Conservation (phyloP, 768 basidiomycete genomes). For the Ramaria sp. region DNA sequence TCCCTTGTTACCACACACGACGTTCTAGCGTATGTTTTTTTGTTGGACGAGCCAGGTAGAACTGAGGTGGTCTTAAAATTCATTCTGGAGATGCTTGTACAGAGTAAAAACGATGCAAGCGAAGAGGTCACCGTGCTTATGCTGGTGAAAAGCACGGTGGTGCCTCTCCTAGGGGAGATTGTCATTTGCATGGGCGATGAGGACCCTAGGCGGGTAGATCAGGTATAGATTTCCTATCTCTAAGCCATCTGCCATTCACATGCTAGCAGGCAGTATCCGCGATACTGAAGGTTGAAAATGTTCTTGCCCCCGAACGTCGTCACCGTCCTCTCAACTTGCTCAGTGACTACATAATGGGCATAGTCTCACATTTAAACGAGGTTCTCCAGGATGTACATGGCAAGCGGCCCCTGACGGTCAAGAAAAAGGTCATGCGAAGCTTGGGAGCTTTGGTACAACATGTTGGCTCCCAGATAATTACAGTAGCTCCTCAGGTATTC, state of each 20-base stretch:
- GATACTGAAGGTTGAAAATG: constrained; percentile 32
- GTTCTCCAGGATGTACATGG: constrained; percentile 77
- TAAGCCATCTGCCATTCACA: neutral
- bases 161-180: constrained; percentile 62
- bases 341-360: constrained; percentile 67
- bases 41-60: constrained; percentile 40
- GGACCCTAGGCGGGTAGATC: constrained; percentile 29
- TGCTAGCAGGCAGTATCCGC: constrained; percentile 33
- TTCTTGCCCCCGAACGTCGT: constrained; percentile 19
- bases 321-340: constrained; percentile 41
- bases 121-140: constrained; percentile 28
- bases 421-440: constrained; percentile 70
- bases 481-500: constrained; percentile 79
- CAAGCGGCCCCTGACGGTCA: constrained; percentile 55
- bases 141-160: constrained; percentile 54
- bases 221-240: constrained; percentile 23
- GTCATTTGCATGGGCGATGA: constrained; percentile 72
- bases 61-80: constrained; percentile 53
- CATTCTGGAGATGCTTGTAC: constrained; percentile 43
- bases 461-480: constrained; percentile 60
- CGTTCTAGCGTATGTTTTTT: constrained; percentile 58
- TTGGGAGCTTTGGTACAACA: constrained; percentile 60
- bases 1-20: constrained; percentile 46
- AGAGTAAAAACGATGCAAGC: constrained; percentile 27
- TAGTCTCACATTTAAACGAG: constrained; percentile 78